Conservation (phyloP, 345 rosid genomes). For the Kandelia obovata region DNA sequence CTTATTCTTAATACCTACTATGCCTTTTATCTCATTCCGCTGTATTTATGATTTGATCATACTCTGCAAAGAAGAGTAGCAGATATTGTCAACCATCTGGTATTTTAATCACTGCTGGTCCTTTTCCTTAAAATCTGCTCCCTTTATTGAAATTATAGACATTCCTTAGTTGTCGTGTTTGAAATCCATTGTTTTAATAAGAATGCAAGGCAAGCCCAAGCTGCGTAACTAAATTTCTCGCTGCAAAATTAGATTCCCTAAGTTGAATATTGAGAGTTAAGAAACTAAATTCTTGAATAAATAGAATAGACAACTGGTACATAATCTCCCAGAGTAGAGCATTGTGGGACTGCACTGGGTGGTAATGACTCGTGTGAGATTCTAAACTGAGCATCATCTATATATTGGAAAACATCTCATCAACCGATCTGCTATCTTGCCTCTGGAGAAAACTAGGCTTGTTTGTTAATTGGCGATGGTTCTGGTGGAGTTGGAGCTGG, state of each 20-base stretch:
- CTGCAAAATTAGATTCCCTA: constrained; percentile 12
- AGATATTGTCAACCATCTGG: too few relatives aligned
- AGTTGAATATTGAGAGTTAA: constrained; percentile 7
- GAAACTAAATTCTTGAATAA: neutral
- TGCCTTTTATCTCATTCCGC: too few relatives aligned
- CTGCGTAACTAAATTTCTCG: neutral
- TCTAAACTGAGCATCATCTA: constrained; percentile 17
- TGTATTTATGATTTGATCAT: too few relatives aligned
- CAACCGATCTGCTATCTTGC: constrained; percentile 36
- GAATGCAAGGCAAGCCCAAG: too few relatives aligned
- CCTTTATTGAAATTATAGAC: too few relatives aligned
- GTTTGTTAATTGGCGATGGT: constrained; percentile 37
- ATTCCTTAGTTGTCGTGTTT: too few relatives aligned
- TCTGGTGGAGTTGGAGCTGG: constrained; percentile 36
- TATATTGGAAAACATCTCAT: constrained; percentile 9
- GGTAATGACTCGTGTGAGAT: neutral
- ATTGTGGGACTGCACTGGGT: constrained; percentile 1
- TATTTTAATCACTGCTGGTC: too few relatives aligned
- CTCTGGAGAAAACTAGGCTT: constrained; percentile 42
- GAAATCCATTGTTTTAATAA: too few relatives aligned
- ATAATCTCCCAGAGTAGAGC: constrained; percentile 3
- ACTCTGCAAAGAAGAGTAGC: too few relatives aligned
- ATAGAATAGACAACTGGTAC: constrained; percentile 5
- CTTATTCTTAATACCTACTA: too few relatives aligned
- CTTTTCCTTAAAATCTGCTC: too few relatives aligned